Evolutionary conservation across 768 basidiomycete species (phyloP).

Genomic region (Phlebiopsis gigantea): DNA sequence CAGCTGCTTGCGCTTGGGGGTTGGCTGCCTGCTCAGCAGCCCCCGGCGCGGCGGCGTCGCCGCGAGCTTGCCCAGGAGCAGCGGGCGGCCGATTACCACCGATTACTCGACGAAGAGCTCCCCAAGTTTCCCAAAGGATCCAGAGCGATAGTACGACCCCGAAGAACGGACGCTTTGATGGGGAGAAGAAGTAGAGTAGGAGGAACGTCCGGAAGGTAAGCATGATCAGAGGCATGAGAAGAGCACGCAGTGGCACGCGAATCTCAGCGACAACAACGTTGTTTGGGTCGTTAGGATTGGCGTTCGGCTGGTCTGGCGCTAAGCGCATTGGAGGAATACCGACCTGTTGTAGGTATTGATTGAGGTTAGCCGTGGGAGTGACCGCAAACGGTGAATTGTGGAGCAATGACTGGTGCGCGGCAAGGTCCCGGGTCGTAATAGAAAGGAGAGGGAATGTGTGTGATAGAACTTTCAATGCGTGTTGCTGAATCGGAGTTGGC

Average conservation of each 20-base stretch:
- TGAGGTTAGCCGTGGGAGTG: constrained; percentile 36
- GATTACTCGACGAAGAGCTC: constrained; percentile 48
- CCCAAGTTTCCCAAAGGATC: constrained; percentile 76
- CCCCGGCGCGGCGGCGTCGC: constrained; percentile 14
- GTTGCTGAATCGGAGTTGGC: constrained; percentile 56
- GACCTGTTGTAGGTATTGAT: constrained; percentile 58
- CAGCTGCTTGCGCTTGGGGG: constrained; percentile 8
- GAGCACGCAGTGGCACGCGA: constrained; percentile 58
- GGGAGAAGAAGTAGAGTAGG: constrained; percentile 73
- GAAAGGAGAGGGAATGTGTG: constrained; percentile 48
- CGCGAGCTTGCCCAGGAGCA: constrained; percentile 17
- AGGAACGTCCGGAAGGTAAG: constrained; percentile 63
- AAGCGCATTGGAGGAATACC: constrained; percentile 51
- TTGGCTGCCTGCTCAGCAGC: constrained; percentile 8
- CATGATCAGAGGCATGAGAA: constrained; percentile 62
- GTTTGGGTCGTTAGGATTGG: constrained; percentile 29
- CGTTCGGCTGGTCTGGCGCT: constrained; percentile 25
- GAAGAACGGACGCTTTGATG: constrained; percentile 66
- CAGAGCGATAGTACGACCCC: constrained; percentile 61
- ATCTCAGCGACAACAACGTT: constrained; percentile 30
- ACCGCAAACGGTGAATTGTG: constrained; percentile 29
- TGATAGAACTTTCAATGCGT: constrained; percentile 60
- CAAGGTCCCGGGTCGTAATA: constrained; percentile 23
- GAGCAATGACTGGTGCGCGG: constrained; percentile 25
- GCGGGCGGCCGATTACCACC: constrained; percentile 30